Conservation (phyloP, 345 rosid genomes). For the Populus tremula region DNA sequence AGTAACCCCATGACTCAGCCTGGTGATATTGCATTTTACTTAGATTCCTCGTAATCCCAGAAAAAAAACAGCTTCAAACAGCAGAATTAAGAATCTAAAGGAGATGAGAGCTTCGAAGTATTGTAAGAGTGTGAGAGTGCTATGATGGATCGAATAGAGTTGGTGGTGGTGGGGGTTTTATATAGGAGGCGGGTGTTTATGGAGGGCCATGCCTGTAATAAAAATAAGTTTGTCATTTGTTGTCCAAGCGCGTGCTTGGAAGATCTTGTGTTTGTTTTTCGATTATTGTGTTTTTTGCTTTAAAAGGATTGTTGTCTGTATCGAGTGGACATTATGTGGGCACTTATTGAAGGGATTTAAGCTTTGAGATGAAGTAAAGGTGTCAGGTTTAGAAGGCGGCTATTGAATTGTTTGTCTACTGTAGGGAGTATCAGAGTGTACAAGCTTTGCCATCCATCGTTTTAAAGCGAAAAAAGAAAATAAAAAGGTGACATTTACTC, state of each 20-base stretch:
- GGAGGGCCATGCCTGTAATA: slow-evolving; percentile 17
- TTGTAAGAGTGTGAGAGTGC: neutral
- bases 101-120: neutral
- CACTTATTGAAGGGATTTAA: neutral
- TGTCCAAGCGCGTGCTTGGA: slow-evolving; percentile 46
- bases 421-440: neutral
- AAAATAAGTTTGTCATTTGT: slow-evolving; percentile 33
- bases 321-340: slow-evolving; percentile 10
- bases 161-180: neutral
- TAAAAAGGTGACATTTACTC: neutral
- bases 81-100: neutral
- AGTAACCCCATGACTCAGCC: slow-evolving; percentile 19
- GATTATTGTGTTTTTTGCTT: slow-evolving; percentile 19
- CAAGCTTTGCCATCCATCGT: neutral
- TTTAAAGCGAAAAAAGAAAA: neutral
- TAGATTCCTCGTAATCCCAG: neutral
- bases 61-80: neutral
- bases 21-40: neutral
- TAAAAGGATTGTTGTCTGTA: slow-evolving; percentile 42
- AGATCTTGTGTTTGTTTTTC: slow-evolving; percentile 13
- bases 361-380: neutral
- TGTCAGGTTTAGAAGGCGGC: slow-evolving; percentile 34
- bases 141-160: neutral
- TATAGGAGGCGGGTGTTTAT: neutral
- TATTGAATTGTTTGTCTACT: slow-evolving; percentile 9